Conservation (phyloP, 768 basidiomycete genomes). For the Amylocystis lapponica region DNA sequence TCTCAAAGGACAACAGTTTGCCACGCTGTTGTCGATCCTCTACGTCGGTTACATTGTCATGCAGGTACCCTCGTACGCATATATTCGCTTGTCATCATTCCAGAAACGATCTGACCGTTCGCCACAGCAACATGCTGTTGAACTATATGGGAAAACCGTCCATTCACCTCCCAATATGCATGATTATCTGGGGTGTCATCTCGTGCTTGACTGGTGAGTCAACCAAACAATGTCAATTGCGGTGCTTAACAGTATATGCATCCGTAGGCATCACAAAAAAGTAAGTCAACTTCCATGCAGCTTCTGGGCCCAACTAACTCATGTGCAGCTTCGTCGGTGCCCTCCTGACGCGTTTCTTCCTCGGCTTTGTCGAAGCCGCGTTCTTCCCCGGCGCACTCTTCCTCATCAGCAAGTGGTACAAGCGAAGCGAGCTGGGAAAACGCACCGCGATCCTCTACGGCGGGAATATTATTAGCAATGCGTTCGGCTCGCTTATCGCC, state of each 20-base stretch:
- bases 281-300: constrained; percentile 5
- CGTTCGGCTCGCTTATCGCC: constrained; percentile 75
- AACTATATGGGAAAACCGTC: constrained; percentile 65
- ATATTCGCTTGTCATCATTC: not conserved
- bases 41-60: constrained; percentile 73
- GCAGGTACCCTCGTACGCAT: constrained; percentile 69
- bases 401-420: constrained; percentile 69
- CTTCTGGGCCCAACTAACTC: not conserved
- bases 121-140: constrained; percentile 62
- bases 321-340: constrained; percentile 45
- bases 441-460: constrained; percentile 65
- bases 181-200: constrained; percentile 55
- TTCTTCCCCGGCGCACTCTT: constrained; percentile 69
- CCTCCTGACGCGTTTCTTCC: constrained; percentile 66
- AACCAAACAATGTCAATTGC: not conserved
- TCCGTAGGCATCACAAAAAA: constrained; percentile 18
- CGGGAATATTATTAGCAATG: constrained; percentile 74
- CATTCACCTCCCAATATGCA: constrained; percentile 56
- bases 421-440: constrained; percentile 59
- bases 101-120: not conserved
- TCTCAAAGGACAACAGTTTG: constrained; percentile 59
- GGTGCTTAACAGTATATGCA: not conserved
- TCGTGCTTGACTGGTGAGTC: constrained; percentile 42
- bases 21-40: constrained; percentile 59
- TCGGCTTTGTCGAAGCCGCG: constrained; percentile 56